These are phyloP conservation scores for Phytophthora kernoviae DNA, from an alignment of 352 stramenopile genomes.

Conservation along the genomic window DNA sequence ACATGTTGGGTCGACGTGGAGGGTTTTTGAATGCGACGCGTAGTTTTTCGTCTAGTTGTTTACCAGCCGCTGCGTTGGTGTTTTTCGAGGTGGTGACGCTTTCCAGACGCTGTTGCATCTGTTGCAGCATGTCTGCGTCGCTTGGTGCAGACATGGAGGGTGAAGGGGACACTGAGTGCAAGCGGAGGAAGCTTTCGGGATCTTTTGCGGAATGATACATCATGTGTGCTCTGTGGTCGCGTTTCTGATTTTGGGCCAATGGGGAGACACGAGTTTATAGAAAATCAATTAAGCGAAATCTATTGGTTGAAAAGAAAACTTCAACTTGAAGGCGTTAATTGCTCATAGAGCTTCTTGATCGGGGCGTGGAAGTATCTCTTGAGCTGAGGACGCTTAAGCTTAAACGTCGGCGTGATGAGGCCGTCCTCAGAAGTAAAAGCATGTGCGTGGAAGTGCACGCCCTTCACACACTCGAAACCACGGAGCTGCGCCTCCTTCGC, in stretches of 20 bases:
- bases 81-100: constrained; percentile 39
- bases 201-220: constrained; percentile 33
- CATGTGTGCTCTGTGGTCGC: too few species aligned
- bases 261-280: too few species aligned
- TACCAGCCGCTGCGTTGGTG: constrained; percentile 60
- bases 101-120: constrained; percentile 59
- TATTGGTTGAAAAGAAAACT: too few species aligned
- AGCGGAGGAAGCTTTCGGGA: constrained; percentile 6
- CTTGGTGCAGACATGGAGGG: constrained; percentile 37
- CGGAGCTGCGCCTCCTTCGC: constrained; percentile 57
- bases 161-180: neutral
- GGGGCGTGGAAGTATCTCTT: constrained; percentile 58
- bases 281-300: too few species aligned
- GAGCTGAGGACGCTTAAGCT: constrained; percentile 86
- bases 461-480: constrained; percentile 90
- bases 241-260: too few species aligned
- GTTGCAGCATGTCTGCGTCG: constrained; percentile 52
- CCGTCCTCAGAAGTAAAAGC: constrained; percentile 87
- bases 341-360: constrained; percentile 52
- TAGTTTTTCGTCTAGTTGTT: constrained; percentile 79
- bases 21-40: constrained; percentile 67
- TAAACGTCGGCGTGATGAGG: constrained; percentile 94
- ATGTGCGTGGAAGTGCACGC: constrained; percentile 76
- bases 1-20: constrained; percentile 63
- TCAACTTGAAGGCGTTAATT: constrained; percentile 15